Conservation (phyloP, 441 rosid genomes). For the Gossypium schwendimanii region DNA sequence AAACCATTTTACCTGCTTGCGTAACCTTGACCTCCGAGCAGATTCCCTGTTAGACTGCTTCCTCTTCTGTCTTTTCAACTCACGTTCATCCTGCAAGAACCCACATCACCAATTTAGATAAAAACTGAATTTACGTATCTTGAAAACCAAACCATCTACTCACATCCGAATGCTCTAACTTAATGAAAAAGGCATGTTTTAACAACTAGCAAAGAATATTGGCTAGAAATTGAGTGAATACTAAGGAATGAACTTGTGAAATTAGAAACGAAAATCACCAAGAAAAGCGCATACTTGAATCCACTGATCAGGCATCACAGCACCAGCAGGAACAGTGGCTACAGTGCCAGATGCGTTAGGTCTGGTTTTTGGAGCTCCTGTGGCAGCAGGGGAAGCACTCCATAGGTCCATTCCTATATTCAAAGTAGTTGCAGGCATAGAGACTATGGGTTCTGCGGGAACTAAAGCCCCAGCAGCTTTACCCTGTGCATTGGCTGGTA, state of each 20-base stretch:
- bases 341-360: conserved; percentile 38
- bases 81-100: conserved; percentile 59
- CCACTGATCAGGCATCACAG: conserved; percentile 55
- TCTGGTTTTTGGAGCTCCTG: conserved; percentile 60
- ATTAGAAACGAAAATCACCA: not conserved
- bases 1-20: conserved; percentile 57
- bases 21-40: conserved; percentile 68
- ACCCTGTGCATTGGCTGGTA: conserved; percentile 61
- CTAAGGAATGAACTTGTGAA: not conserved
- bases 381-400: conserved; percentile 53
- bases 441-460: conserved; percentile 54
- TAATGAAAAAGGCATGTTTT: not conserved
- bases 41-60: conserved; percentile 79
- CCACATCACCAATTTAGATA: not conserved
- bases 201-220: not conserved
- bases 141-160: no score
- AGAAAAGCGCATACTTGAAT: conserved; percentile 36
- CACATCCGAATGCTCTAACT: not conserved
- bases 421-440: conserved; percentile 63
- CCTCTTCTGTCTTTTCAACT: conserved; percentile 65
- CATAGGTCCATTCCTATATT: conserved; percentile 89
- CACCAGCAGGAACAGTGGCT: conserved; percentile 31
- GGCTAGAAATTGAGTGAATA: not conserved
- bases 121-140: not conserved
- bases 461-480: conserved; percentile 40